Evolutionary conservation across 148 eudicot species (phyloP).

Genomic region (Camellia granthamiana): DNA sequence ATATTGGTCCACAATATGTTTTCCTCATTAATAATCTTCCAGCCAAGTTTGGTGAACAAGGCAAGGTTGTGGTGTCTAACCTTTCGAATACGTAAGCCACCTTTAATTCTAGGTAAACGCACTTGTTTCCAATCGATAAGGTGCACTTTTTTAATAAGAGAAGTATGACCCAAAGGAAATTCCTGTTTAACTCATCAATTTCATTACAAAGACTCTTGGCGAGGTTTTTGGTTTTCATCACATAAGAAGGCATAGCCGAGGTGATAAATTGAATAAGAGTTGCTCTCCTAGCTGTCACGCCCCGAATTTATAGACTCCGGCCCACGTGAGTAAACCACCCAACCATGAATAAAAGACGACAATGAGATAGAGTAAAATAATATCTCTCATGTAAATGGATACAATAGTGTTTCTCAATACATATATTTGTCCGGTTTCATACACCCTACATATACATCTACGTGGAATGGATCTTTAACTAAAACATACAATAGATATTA

Average conservation of each 20-base stretch:
- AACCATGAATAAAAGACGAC: background rate
- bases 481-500: background rate
- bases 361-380: background rate
- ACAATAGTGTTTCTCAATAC: background rate
- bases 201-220: background rate
- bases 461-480: background rate
- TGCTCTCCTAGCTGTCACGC: background rate
- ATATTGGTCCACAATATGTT: background rate
- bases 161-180: background rate
- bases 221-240: background rate
- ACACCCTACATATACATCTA: background rate
- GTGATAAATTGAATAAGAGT: background rate
- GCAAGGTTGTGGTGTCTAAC: background rate
- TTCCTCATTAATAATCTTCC: background rate
- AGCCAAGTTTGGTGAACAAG: background rate
- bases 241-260: no score
- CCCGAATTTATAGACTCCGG: background rate
- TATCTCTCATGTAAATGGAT: no score
- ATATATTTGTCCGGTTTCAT: background rate
- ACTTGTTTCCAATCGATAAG: no score
- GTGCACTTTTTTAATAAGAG: background rate
- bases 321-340: background rate
- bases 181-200: background rate
- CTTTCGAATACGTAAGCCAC: background rate
- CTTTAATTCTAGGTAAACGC: no score